Conservation (phyloP, 2,329 filamentous ascomycete genomes). For the Apiospora sp. region DNA sequence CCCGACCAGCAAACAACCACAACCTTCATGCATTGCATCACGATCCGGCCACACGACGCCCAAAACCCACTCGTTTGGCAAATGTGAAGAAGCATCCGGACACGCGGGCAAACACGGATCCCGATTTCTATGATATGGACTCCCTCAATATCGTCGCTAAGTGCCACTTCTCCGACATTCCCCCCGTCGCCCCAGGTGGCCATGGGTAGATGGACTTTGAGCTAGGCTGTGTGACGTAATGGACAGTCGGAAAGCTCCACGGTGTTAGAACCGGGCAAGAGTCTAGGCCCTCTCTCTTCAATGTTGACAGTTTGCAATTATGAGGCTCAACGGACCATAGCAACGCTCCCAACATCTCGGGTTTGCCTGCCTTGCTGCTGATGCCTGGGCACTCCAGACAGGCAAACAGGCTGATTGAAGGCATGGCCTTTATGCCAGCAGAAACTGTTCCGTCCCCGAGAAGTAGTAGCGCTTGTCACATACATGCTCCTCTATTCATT, state of each 20-base stretch:
- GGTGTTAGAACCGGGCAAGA: background rate
- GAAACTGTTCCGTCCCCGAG: background rate
- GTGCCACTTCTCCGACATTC: background rate
- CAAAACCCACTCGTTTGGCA: background rate
- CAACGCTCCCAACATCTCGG: background rate
- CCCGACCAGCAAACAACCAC: background rate
- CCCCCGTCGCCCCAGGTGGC: background rate
- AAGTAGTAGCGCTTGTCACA: background rate
- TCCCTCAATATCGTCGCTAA: background rate
- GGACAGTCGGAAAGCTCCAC: background rate
- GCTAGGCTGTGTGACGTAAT: constrained; percentile 1
- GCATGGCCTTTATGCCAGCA: background rate
- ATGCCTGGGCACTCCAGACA: background rate
- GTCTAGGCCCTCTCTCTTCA: background rate
- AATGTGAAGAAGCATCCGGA: background rate
- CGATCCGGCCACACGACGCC: constrained; percentile 10
- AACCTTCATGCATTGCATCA: constrained; percentile 17
- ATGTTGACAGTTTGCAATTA: constrained; percentile 17
- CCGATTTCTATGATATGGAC: background rate
- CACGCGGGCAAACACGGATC: background rate
- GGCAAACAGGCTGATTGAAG: background rate
- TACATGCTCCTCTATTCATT: background rate
- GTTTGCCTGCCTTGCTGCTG: background rate
- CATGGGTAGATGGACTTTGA: background rate
- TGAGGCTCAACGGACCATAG: background rate